Evolutionary conservation across 2,329 filamentous ascomycete genomes (phyloP).

Genomic region (Mycocentrospora acerina): DNA sequence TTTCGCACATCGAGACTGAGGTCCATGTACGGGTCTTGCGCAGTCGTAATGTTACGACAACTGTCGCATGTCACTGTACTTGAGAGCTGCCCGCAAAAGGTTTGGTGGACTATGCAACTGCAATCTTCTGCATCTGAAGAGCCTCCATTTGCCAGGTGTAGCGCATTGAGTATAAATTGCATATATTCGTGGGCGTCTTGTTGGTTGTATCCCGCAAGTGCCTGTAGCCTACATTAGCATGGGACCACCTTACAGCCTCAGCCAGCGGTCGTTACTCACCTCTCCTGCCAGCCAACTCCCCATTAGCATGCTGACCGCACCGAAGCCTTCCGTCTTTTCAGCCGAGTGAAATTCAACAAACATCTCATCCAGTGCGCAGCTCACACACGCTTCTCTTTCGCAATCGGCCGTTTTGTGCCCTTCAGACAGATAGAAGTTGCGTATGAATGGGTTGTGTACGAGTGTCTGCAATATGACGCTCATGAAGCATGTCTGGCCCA

Average conservation of each 20-base stretch:
- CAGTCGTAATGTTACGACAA: constrained; percentile 78
- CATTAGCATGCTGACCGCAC: constrained; percentile 83
- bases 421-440: constrained; percentile 89
- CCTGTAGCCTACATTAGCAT: constrained; percentile 20
- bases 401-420: constrained; percentile 82
- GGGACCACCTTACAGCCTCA: not conserved
- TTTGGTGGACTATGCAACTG: constrained; percentile 89
- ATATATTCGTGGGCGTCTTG: constrained; percentile 98
- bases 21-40: constrained; percentile 87
- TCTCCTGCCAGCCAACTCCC: constrained; percentile 84
- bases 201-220: constrained; percentile 80
- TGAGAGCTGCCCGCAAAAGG: constrained; percentile 89
- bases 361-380: constrained; percentile 63
- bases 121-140: constrained; percentile 54
- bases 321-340: constrained; percentile 85
- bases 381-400: constrained; percentile 56
- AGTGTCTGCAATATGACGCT: constrained; percentile 93
- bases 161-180: constrained; percentile 88
- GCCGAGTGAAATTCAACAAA: constrained; percentile 66
- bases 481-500: constrained; percentile 98
- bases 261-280: constrained; percentile 54
- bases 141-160: constrained; percentile 77
- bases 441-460: constrained; percentile 87
- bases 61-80: constrained; percentile 89
- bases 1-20: constrained; percentile 84